A percentile compares a stretch with the other conserved stretches of the same genome.
These are phyloP conservation scores for Fusarium concolor DNA, from an alignment of 2,329 filamentous ascomycete species.

Conservation along the genomic window DNA sequence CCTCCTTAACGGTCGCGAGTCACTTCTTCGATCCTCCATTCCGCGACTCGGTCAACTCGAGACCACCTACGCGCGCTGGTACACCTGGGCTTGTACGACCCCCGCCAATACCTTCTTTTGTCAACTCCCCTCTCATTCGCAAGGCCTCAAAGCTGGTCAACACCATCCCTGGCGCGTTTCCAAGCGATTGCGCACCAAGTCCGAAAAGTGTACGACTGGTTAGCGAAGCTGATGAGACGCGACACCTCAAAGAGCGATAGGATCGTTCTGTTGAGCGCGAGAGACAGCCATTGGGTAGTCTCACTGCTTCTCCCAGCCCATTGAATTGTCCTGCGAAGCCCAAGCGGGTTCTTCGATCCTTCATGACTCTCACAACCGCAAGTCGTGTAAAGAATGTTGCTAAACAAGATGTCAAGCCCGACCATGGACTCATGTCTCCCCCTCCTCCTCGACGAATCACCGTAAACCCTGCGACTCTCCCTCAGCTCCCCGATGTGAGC, in stretches of 20 bases:
- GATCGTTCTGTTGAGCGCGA: slow-evolving; percentile 39
- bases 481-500: slow-evolving; percentile 79
- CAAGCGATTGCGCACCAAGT: slow-evolving; percentile 46
- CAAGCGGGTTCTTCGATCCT: slow-evolving; percentile 51
- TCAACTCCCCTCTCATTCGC: slow-evolving; percentile 43
- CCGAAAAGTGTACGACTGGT: slow-evolving; percentile 61
- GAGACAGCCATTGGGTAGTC: slow-evolving; percentile 25
- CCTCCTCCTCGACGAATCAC: slow-evolving; percentile 72
- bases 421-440: slow-evolving; percentile 59
- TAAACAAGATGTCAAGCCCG: slow-evolving; percentile 64
- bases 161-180: slow-evolving; percentile 49
- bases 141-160: slow-evolving; percentile 32
- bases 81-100: slow-evolving; percentile 76
- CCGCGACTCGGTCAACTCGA: slow-evolving; percentile 70
- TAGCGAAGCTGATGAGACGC: slow-evolving; percentile 43
- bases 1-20: slow-evolving; percentile 77
- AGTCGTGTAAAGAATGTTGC: slow-evolving; percentile 58
- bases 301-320: slow-evolving; percentile 47
- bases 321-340: slow-evolving; percentile 44
- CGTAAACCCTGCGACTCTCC: slow-evolving; percentile 76
- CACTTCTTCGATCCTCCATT: slow-evolving; percentile 84
- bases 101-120: slow-evolving; percentile 52
- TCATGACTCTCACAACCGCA: slow-evolving; percentile 61
- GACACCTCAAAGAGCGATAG: slow-evolving; percentile 48
- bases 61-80: slow-evolving; percentile 71